Conservation (phyloP, 805 yeast species). For the Wickerhamomyces bisporus region DNA sequence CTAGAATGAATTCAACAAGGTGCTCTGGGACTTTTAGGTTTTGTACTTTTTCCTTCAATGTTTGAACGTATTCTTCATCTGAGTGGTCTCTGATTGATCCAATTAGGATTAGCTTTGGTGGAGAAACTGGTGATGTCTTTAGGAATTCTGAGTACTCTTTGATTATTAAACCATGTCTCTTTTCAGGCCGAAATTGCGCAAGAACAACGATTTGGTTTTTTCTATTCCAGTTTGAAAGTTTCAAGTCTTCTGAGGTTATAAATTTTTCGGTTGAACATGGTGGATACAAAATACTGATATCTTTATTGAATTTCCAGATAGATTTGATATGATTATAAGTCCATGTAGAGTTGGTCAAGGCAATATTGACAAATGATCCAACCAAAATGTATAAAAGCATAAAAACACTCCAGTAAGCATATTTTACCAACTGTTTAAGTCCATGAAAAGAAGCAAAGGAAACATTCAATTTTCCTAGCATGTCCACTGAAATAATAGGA, state of each 20-base stretch:
- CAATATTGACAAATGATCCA: slow-evolving; percentile 62
- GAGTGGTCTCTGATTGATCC: slow-evolving; percentile 76
- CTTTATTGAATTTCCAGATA: slow-evolving; percentile 54
- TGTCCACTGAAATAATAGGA: slow-evolving; percentile 85
- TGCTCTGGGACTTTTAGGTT: slow-evolving; percentile 35
- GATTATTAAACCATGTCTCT: slow-evolving; percentile 74
- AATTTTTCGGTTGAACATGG: slow-evolving; percentile 76
- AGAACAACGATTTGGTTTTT: slow-evolving; percentile 39
- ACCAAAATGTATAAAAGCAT: slow-evolving; percentile 57
- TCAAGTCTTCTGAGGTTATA: slow-evolving; percentile 18
- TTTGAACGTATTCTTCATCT: slow-evolving; percentile 57
- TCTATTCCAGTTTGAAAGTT: slow-evolving; percentile 20
- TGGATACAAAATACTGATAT: slow-evolving; percentile 63
- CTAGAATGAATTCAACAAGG: slow-evolving; percentile 54
- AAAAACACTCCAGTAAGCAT: slow-evolving; percentile 67
- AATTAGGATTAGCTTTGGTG: slow-evolving; percentile 62
- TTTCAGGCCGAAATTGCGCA: slow-evolving; percentile 95
- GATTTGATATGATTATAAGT: slow-evolving; percentile 66
- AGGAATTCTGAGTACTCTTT: slow-evolving; percentile 57
- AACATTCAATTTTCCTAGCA: slow-evolving; percentile 59
- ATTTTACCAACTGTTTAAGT: slow-evolving; percentile 34
- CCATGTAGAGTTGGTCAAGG: slow-evolving; percentile 87
- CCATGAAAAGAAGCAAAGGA: slow-evolving; percentile 18
- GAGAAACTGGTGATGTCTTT: slow-evolving; percentile 6
- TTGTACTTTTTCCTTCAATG: slow-evolving; percentile 41